phyloP scores from a whole-genome alignment of 2,329 filamentous ascomycete genomes.

The Phyllosticta citribraziliensis region DNA sequence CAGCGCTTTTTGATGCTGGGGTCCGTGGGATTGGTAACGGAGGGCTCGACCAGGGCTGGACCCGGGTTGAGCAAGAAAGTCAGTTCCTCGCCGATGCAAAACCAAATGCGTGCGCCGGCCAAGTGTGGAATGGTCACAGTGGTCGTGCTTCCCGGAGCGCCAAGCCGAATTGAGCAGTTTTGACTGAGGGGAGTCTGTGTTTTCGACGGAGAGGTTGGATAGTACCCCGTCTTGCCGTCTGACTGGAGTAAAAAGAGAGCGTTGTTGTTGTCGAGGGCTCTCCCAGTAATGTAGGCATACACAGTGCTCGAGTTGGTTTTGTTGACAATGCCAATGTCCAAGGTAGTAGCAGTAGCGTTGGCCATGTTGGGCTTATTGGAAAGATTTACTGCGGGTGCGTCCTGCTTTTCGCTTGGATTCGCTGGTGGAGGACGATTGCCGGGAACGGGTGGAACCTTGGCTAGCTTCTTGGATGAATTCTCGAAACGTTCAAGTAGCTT shows the following conservation, averaged over 20 bases:
- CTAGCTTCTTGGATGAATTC: not conserved
- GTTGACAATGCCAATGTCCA: slow-evolving; percentile 57
- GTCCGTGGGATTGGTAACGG: slow-evolving; percentile 53
- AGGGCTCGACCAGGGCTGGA: slow-evolving; percentile 65
- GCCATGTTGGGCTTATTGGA: not conserved
- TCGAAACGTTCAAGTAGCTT: not conserved
- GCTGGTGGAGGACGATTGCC: not conserved
- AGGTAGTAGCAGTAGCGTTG: slow-evolving; percentile 23
- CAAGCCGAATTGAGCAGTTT: slow-evolving; percentile 56
- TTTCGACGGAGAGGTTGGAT: slow-evolving; percentile 48
- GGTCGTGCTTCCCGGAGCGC: slow-evolving; percentile 48
- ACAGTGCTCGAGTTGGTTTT: slow-evolving; percentile 50
- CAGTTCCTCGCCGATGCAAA: slow-evolving; percentile 50
- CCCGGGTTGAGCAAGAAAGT: slow-evolving; percentile 63
- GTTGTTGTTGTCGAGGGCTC: slow-evolving; percentile 49
- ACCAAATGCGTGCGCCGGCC: slow-evolving; percentile 64
- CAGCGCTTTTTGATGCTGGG: slow-evolving; percentile 37
- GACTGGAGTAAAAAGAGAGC: slow-evolving; percentile 52
- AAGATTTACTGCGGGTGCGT: not conserved
- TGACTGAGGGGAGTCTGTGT: slow-evolving; percentile 43
- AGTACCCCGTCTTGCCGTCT: slow-evolving; percentile 57
- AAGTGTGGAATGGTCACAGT: slow-evolving; percentile 59
- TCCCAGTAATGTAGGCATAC: slow-evolving; percentile 64
- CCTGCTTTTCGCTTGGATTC: not conserved
- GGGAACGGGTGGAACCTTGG: not conserved